A percentile compares a stretch with the other conserved stretches of the same genome.
Conservation (phyloP, 495 filamentous ascomycete genomes). For the Penicillium herquei region DNA sequence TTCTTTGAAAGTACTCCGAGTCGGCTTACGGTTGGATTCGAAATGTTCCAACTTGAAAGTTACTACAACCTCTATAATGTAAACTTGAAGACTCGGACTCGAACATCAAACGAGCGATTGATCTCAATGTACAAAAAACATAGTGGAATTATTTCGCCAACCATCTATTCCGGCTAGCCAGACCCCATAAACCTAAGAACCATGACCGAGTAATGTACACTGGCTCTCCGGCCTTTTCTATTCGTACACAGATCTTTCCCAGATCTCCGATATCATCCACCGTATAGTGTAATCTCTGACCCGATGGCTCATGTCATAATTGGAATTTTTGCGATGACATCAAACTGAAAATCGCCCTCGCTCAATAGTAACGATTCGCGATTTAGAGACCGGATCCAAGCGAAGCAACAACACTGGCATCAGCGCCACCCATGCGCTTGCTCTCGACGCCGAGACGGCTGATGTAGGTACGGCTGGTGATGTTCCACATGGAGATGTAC, state of each 20-base stretch:
- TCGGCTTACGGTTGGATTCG: too few relatives aligned
- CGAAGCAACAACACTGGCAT: conserved; percentile 25
- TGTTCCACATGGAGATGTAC: conserved; percentile 93
- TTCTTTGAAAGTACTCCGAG: neutral
- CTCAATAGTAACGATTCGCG: conserved; percentile 8
- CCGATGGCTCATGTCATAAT: neutral
- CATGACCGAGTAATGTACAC: conserved; percentile 29
- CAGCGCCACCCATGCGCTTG: conserved; percentile 32
- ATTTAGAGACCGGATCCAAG: conserved; percentile 24
- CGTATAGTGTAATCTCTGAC: neutral
- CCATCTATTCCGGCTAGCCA: conserved; percentile 5
- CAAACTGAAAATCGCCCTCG: neutral
- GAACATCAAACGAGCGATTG: neutral
- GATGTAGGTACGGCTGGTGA: conserved; percentile 74
- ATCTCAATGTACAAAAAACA: conserved; percentile 18
- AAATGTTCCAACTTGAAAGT: too few relatives aligned
- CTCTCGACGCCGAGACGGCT: conserved; percentile 64
- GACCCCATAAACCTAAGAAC: conserved; percentile 10
- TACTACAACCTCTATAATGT: too few relatives aligned
- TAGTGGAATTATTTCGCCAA: conserved; percentile 12
- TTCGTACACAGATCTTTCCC: conserved; percentile 21
- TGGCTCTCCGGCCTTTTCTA: conserved; percentile 26
- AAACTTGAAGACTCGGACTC: too few relatives aligned
- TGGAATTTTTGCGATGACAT: too few relatives aligned
- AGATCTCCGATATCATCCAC: neutral